Base-by-base conservation (phyloP, 441 rosid species). In the Pelargonium citronellum region DNA sequence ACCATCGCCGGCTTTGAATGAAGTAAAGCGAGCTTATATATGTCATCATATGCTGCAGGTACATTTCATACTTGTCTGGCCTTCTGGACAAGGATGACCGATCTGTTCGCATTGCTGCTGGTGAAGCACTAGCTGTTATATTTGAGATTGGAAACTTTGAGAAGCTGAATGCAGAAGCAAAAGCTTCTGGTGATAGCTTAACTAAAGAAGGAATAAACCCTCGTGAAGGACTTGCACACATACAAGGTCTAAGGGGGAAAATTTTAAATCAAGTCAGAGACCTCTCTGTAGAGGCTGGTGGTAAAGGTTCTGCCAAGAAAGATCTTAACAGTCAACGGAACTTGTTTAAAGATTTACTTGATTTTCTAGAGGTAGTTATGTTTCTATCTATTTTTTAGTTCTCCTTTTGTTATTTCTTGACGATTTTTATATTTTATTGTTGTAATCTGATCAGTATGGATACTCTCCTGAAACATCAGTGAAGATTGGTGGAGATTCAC, bases 261-360 rank as follows among this genome's bases (percentile, higher is more conserved):
- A 75, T 91, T 70, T 66, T 87, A 55, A 88, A 84, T 67, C 95
- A 92, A 83, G 91, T 88, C 67, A 85, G 87, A 80, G 74, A 72
- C 77, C 97, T 92, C 58, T 82, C 97, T 73, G 79, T 73, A 16
- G 99, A 92, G 85, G 99, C 99, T 12, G 96, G 87, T 51, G 98
- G 97, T 70, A 95, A 91, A 81, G 98, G 99, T 74, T 89, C 98
- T 30, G 80, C 86, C 19, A 92, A 95, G 89, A 92, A 92, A 80
- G 95, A 89, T 79, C 98, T 95, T 47, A 89, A 77, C 79, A 85
- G 76, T 74, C 98, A 95, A 80, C 78, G 97, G 12, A 91, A 88
- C 80, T 74, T 89, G 71, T 95, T 95, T 71, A 90, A 80, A 83
- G 96, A 91, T 76, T 75, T 95, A 17, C 70, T 87, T 71, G 96